A percentile compares a stretch with the other conserved stretches of the same genome.
phyloP scores from a whole-genome alignment of 2,329 filamentous ascomycete genomes.

The Cercospora canescens region DNA sequence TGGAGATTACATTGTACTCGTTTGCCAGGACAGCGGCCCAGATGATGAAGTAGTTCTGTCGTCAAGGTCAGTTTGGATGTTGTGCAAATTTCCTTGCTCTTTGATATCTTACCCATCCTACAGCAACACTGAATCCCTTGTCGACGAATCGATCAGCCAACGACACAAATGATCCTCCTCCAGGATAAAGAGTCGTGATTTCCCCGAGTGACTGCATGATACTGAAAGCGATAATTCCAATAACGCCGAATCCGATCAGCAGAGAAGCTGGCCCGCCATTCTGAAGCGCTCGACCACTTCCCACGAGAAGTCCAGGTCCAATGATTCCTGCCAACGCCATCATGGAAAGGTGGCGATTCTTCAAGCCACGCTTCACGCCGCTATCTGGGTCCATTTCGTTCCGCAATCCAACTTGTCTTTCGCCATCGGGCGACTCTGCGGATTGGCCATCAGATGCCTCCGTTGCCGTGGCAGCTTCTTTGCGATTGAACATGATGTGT shows the following conservation, averaged over 20 bases:
- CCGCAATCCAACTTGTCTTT: not conserved
- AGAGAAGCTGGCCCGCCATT: constrained; percentile 70
- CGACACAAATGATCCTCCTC: constrained; percentile 69
- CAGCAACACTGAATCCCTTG: constrained; percentile 66
- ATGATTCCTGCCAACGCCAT: constrained; percentile 53
- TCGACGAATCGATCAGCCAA: constrained; percentile 71
- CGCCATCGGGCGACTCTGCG: not conserved
- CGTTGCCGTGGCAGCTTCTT: constrained; percentile 3
- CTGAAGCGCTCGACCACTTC: constrained; percentile 67
- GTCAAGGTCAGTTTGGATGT: not conserved
- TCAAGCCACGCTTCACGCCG: constrained; percentile 68
- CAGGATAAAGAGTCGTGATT: constrained; percentile 71
- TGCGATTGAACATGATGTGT: not conserved
- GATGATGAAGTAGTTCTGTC: constrained; percentile 65
- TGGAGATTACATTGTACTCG: constrained; percentile 69
- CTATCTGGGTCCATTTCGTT: constrained; percentile 55
- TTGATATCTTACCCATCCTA: constrained; percentile 55
- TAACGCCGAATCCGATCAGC: constrained; percentile 71
- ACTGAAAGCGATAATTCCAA: constrained; percentile 66
- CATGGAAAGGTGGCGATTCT: constrained; percentile 67
- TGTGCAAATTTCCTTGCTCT: not conserved
- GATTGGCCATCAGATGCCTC: not conserved
- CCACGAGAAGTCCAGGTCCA: constrained; percentile 71
- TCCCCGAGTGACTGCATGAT: constrained; percentile 76
- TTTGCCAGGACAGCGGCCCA: constrained; percentile 67